These are phyloP conservation scores for Cadophora sp. DNA, from an alignment of 2,329 filamentous ascomycete genomes.

Conservation along the genomic window DNA sequence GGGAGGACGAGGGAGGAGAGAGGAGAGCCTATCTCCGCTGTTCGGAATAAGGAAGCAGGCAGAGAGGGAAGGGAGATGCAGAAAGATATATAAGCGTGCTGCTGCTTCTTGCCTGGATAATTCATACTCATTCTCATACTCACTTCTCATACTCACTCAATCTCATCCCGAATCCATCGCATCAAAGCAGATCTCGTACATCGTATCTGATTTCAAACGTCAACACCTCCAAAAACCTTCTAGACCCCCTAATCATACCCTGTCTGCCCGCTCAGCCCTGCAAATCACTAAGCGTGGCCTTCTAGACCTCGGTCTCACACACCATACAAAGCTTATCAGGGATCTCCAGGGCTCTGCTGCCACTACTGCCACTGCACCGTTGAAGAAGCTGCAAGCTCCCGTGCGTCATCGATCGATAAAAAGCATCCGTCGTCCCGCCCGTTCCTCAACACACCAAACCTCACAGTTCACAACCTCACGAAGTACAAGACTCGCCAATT, in stretches of 20 bases:
- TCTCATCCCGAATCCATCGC: not conserved
- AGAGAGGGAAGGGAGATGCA: not conserved
- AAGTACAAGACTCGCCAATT: not conserved
- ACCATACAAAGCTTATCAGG: constrained; percentile 3
- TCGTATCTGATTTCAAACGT: not conserved
- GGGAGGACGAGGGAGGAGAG: not conserved
- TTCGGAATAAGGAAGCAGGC: no score
- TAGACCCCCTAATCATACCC: not conserved
- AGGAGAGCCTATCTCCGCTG: not conserved
- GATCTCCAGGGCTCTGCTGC: no score
- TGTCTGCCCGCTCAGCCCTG: no score
- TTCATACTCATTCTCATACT: not conserved
- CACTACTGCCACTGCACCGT: not conserved
- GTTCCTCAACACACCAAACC: not conserved
- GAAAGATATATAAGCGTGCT: not conserved
- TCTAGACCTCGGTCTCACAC: constrained; percentile 5
- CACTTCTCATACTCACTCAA: no score
- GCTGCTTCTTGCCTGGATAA: no score
- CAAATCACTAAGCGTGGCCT: constrained; percentile 2
- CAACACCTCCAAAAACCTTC: not conserved
- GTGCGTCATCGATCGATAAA: not conserved
- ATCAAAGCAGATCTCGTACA: not conserved
- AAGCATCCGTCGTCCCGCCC: not conserved
- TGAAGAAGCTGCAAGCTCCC: constrained; percentile 9
- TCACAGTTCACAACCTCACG: constrained; percentile 3